Evolutionary conservation across 345 rosid species (phyloP), one percentile per base, ranked within the genome.

Genomic region (Firmiana major): DNA sequence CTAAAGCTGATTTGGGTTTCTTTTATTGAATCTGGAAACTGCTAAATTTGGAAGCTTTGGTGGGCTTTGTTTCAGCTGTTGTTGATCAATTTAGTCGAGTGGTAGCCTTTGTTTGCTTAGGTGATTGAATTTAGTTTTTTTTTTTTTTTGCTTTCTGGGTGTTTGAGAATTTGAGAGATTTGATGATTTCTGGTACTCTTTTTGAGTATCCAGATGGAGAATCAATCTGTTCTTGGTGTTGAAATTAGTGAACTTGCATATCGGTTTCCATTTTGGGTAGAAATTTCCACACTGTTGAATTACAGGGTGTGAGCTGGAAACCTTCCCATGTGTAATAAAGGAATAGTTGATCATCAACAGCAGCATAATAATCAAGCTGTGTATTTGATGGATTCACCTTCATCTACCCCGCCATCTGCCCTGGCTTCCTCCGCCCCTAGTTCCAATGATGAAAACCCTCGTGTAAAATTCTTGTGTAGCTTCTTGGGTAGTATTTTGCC

Each of bases 401-500:
- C 85, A 4, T 45, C 83, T 34, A 77, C 84, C 74, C 81, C 89
- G 26, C 15, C 72, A 12, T 80, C 89, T 66, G 78, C 84, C 63
- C 63, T 80, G 21, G 28, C 65, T 55, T 77, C 67, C 21, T 43
- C 75, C 67, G 1, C 53, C 63, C 49, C 70, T 16, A 85, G 91
- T 69, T 81, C 93, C 9, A 89, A 79, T 34, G 98, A 93, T n/a
- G 99, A 94, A 46, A 59, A 79, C 28, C 88, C 88, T 0, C 97
- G 95, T 8, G 89, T 93, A 49, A 96, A 96, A 59, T 89, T 92
- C 79, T 82, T 96, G 64, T 93, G 99, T 81, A 96, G 99, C 82
- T 96, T 96, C 87, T 84, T 86, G 12, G 99, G 97, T 9, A 91
- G 92, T 84, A 91, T 96, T 78, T 83, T 96, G 88, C 97, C 99